A percentile compares a stretch with the other conserved stretches of the same genome.
Evolutionary conservation across 2,329 filamentous ascomycete genomes (phyloP).

Genomic region (Clathrospora elynae): DNA sequence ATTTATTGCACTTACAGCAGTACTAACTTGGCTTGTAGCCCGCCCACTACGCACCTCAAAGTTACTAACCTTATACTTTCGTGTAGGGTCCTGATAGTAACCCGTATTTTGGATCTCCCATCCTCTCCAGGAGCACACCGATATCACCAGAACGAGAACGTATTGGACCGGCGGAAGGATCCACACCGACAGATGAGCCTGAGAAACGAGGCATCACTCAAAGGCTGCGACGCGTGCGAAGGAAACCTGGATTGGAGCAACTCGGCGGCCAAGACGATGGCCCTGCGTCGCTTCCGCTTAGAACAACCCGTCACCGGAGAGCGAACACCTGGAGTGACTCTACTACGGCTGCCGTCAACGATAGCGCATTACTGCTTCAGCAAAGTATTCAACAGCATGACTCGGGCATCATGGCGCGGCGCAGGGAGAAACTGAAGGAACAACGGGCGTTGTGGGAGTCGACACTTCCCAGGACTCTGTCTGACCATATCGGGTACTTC

Average conservation of each 20-base stretch:
- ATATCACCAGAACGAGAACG: constrained; percentile 14
- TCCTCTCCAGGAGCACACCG: constrained; percentile 17
- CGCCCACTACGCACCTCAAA: constrained; percentile 57
- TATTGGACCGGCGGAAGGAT: constrained; percentile 14
- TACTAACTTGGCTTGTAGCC: constrained; percentile 49
- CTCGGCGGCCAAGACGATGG: constrained; percentile 18
- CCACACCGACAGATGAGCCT: constrained; percentile 14
- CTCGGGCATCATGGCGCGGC: constrained; percentile 9
- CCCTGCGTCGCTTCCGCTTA: constrained; percentile 2
- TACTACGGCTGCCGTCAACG: constrained; percentile 1
- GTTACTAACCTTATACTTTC: constrained; percentile 50
- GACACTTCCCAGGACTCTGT: constrained; percentile 20
- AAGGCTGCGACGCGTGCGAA: constrained; percentile 21
- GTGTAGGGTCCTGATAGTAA: constrained; percentile 30
- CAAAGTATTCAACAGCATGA: constrained; percentile 10
- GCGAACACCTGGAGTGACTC: constrained; percentile 14
- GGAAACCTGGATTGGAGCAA: constrained; percentile 21
- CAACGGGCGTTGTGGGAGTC: constrained; percentile 29
- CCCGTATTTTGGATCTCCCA: constrained; percentile 15
- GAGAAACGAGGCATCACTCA: constrained; percentile 21
- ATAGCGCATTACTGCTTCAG: constrained; percentile 10
- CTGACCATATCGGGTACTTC: constrained; percentile 15
- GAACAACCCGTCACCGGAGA: constrained; percentile 10
- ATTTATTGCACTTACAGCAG: constrained; percentile 33
- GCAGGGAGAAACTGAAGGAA: constrained; percentile 11